phyloP scores from a whole-genome alignment of 2,329 filamentous ascomycete genomes.

The Aspergillus thermomutatus region DNA sequence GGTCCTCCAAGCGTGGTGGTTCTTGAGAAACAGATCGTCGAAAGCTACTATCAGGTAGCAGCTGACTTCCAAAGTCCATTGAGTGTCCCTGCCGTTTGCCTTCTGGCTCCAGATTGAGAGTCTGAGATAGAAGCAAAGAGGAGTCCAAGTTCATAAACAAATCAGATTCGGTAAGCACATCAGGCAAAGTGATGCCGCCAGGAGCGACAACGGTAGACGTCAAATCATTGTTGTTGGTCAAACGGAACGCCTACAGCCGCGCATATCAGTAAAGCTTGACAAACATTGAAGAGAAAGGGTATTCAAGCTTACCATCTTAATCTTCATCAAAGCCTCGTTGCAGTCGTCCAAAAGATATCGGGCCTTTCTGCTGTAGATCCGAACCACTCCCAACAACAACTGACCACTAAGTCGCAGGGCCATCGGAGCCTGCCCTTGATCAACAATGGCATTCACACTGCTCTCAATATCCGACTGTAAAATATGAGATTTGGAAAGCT shows the following conservation, averaged over 20 bases:
- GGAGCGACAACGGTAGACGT: slow-evolving; percentile 77
- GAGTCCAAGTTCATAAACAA: slow-evolving; percentile 81
- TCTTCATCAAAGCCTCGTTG: slow-evolving; percentile 95
- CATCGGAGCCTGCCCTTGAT: slow-evolving; percentile 88
- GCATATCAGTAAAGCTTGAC: slow-evolving; percentile 29
- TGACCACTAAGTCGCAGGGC: slow-evolving; percentile 91
- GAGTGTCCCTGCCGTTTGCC: slow-evolving; percentile 33
- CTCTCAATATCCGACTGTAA: slow-evolving; percentile 91
- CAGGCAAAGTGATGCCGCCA: slow-evolving; percentile 82
- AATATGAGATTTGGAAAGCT: slow-evolving; percentile 95
- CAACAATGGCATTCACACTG: slow-evolving; percentile 93
- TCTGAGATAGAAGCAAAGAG: slow-evolving; percentile 74
- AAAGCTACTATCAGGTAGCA: slow-evolving; percentile 64
- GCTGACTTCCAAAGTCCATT: slow-evolving; percentile 68
- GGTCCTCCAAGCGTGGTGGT: slow-evolving; percentile 58
- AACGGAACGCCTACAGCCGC: slow-evolving; percentile 74
- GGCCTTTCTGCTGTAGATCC: slow-evolving; percentile 96
- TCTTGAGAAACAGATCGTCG: slow-evolving; percentile 48
- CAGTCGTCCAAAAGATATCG: slow-evolving; percentile 95
- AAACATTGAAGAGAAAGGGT: background rate
- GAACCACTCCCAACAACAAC: slow-evolving; percentile 88
- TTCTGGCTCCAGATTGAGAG: slow-evolving; percentile 48
- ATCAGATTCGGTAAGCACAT: slow-evolving; percentile 90
- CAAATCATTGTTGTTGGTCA: slow-evolving; percentile 91
- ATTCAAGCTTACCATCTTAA: slow-evolving; percentile 75